These are phyloP conservation scores for Cryoendolithus antarcticus DNA, from an alignment of 2,329 filamentous ascomycete species.

Conservation along the genomic window DNA sequence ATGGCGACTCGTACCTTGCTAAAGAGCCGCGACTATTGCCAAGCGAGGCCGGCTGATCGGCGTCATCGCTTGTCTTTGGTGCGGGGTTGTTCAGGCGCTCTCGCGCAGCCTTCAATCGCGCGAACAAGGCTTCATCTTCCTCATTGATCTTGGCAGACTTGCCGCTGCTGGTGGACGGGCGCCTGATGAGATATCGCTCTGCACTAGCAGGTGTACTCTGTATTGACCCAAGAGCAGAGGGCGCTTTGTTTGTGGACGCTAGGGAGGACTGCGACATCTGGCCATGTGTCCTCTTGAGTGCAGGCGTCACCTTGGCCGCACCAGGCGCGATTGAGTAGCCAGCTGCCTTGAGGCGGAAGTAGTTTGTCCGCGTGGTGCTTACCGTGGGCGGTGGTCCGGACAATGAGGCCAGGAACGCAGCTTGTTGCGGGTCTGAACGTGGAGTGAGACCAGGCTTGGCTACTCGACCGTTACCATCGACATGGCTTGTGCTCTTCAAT, in stretches of 20 bases:
- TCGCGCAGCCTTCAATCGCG: slow-evolving; percentile 19
- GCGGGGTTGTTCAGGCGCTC: slow-evolving; percentile 14
- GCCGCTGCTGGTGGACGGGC: slow-evolving; percentile 7
- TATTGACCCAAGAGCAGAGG: neutral
- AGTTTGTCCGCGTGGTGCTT: slow-evolving; percentile 38
- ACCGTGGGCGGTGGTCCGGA: slow-evolving; percentile 14
- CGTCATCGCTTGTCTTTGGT: slow-evolving; percentile 11
- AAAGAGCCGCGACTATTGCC: slow-evolving; percentile 11
- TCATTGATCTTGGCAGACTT: slow-evolving; percentile 11
- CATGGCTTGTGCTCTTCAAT: slow-evolving; percentile 16
- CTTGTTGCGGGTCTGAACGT: slow-evolving; percentile 12
- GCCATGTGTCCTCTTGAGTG: slow-evolving; percentile 1
- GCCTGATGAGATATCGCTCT: neutral
- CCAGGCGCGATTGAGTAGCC: slow-evolving; percentile 17
- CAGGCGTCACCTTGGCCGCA: neutral
- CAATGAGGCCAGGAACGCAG: slow-evolving; percentile 18
- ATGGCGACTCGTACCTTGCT: slow-evolving; percentile 19
- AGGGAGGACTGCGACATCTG: slow-evolving; percentile 1
- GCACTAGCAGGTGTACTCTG: neutral
- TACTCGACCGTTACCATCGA: slow-evolving; percentile 12
- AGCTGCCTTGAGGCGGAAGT: slow-evolving; percentile 38
- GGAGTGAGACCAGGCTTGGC: slow-evolving; percentile 10
- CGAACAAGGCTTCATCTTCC: slow-evolving; percentile 24
- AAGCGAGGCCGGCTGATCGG: slow-evolving; percentile 4
- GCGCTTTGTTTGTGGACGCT: neutral